These are phyloP conservation scores for Aspergillus egyptiacus DNA, from an alignment of 495 filamentous ascomycete species.

Conservation along the genomic window DNA sequence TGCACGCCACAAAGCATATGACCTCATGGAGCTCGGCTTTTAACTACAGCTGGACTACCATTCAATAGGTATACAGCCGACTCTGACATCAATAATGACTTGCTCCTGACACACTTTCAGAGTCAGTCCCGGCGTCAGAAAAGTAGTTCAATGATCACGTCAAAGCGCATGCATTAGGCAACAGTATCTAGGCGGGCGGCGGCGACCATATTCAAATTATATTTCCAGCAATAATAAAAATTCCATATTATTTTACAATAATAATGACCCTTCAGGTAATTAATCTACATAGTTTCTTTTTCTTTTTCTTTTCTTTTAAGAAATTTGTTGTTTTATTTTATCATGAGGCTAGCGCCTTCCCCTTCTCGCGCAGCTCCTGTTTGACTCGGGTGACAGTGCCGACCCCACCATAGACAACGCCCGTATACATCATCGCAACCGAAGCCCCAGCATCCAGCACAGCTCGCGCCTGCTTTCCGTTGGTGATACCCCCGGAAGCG, in stretches of 20 bases:
- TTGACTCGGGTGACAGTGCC: conserved; percentile 85
- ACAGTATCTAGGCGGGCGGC: too few species aligned
- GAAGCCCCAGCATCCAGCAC: conserved; percentile 79
- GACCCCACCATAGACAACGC: conserved; percentile 76
- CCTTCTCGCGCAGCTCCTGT: conserved; percentile 71
- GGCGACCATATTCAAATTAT: not conserved
- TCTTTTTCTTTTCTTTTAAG: too few species aligned
- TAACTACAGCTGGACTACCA: too few species aligned
- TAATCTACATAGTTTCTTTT: too few species aligned
- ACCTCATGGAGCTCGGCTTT: conserved; percentile 6
- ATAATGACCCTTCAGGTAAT: too few species aligned
- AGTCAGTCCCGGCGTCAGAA: too few species aligned
- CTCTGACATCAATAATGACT: not conserved
- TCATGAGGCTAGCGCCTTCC: conserved; percentile 34
- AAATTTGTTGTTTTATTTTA: too few species aligned
- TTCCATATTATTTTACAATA: too few species aligned
- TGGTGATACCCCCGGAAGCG: conserved; percentile 84
- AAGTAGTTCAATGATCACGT: too few species aligned
- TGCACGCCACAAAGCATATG: conserved; percentile 2
- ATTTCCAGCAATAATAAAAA: not conserved
- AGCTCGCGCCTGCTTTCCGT: conserved; percentile 71
- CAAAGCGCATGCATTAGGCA: not conserved
- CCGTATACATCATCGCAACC: conserved; percentile 79
- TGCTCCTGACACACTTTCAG: not conserved
- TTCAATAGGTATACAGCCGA: too few species aligned